Base-by-base conservation (phyloP, 192 early-diverging fungal genomes). In the Haplosporangium gracile region DNA sequence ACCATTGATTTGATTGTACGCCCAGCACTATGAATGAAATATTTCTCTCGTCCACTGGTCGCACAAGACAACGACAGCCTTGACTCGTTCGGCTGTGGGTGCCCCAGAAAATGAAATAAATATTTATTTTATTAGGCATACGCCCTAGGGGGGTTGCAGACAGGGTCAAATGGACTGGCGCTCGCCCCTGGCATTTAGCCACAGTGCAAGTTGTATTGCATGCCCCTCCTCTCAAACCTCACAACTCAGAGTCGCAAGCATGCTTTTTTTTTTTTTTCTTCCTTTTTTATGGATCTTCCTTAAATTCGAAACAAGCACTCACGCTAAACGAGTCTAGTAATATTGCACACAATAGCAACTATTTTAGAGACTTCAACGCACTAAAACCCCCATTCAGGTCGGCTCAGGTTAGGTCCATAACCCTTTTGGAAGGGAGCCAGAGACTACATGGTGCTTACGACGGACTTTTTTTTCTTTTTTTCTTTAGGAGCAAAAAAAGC, bases 1-100 rank as follows among this genome's bases (percentile, higher is more conserved):
- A 65, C 60, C 60, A 26, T 16, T 32, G 60, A 65, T 65, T 65
- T 65, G 60, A 65, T 65, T 65, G 60, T 65, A 15, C 60, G 60
- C 60, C 60, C 60, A 65, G 10, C 24, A 15, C n/a, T 10, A 65
- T 32, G 60, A 65, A 65, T 32, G 60, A 32, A 65, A 65, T 65
- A 29, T 34, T 11, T 65, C 60, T 34, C 26, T 32, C 29, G n/a
- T 65, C 15, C 24, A 32, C 10, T 32, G 4, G 24, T 65, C 60
- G 60, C 60, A 65, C 60, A 49, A 1, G 47, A 5, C 49, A 24
- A 10, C 60, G 7, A 65, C 60, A 65, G 60, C 60, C 60, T 65
- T 15, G 10, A 11, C 10, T 29, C 11, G 10, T 32, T n/a, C 29
- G 10, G 26, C 60, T 65, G 26, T 32, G 9, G 26, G 57, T 29